Evolutionary conservation across 1,284 basidiomycete genomes (phyloP), one percentile per base, ranked within the genome.

Genomic region (Agaricales sp.): DNA sequence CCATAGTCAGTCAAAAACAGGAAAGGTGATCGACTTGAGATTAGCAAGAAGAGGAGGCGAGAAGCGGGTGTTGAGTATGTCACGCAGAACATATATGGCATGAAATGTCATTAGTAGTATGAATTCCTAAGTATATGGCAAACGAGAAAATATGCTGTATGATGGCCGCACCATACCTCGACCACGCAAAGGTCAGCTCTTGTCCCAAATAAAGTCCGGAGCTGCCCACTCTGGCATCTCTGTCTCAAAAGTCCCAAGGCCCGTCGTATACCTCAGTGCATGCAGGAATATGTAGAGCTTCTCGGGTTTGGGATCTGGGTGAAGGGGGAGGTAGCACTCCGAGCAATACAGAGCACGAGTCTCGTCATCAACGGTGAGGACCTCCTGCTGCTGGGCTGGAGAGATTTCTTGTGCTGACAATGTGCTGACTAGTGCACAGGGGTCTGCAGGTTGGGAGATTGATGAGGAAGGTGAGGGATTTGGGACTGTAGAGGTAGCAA

Each of bases 211-310:
- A 75, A 76, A 87, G 4, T 75, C 80, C 56, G 79, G 71, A 38
- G 63, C 67, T 20, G 84, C 77, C 85, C 85, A 88, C 55, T 75
- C 77, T 0, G 85, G 85, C 76, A 85, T 79, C 54, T 75, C 78
- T 23, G 85, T 86, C 65, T 84, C 76, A 54, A 84, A 88, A n/a
- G 67, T 62, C 0, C 87, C 87, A 46, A 89, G 63, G 53, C 80
- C 83, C 3, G 82, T 81, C 49, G 83, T 87, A 65, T 92, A 96
- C 57, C 79, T 74, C 58, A 89, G 66, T 11, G 93, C 93, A 61
- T 97, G 93, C 57, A 97, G 68, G 68, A 93, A 97, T 55, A 97
- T 97, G 65, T 92, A 96, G 51, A 96, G 68, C 52, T 80, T 82
- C 63, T 93, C 89, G 1, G 92, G 91, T 59, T 80, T 81, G 1